Evolutionary conservation across 2,329 filamentous ascomycete species (phyloP), one percentile per base, ranked within the genome.

Genomic region (Penicillium sp.): DNA sequence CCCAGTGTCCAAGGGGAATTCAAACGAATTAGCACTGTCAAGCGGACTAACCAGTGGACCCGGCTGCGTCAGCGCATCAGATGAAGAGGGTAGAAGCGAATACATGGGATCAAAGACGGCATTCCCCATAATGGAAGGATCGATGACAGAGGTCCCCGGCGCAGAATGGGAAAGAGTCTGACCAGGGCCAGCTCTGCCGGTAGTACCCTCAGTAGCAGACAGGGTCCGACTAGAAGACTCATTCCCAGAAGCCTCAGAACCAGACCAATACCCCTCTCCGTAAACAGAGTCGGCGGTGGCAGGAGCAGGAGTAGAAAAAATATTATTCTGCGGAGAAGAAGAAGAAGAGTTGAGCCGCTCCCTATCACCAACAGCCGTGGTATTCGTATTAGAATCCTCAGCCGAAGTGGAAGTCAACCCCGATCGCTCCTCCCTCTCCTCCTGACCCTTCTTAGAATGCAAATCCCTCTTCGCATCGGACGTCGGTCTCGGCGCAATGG

Each of bases 401-500:
- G 48, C 55, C 3, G 54, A 55, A 6, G 46, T 57, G 15, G 56
- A 58, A 22, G 54, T 55, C 8, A 59, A 65, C 23, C 54, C 60
- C 23, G 62, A 65, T 37, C 33, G 9, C 33, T 37, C 33, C 8
- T 6, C 37, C 37, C 37, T 40, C 37, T n/a, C 33, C 27, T 35
- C 31, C 33, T 18, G n/a, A 6, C 33, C n/a, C 33, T 18, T 37
- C 33, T 26, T 33, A 35, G 45, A 7, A 29, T 44, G 25, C 18
- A 27, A 15, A 9, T 46, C 37, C 20, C 55, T 43, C 15, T 54
- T 56, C 22, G 27, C 26, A 20, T 11, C 6, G 26, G n/a, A 25
- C 11, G 43, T 44, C 2, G 61, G 63, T 33, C 63, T 57, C 20
- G 63, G 63, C 22, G 63, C 63, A 35, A 66, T 66, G 31, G 63